A percentile compares a stretch with the other conserved stretches of the same genome.
phyloP scores from a whole-genome alignment of 805 yeast species.

The Schwanniomyces pseudopolymorphus region DNA sequence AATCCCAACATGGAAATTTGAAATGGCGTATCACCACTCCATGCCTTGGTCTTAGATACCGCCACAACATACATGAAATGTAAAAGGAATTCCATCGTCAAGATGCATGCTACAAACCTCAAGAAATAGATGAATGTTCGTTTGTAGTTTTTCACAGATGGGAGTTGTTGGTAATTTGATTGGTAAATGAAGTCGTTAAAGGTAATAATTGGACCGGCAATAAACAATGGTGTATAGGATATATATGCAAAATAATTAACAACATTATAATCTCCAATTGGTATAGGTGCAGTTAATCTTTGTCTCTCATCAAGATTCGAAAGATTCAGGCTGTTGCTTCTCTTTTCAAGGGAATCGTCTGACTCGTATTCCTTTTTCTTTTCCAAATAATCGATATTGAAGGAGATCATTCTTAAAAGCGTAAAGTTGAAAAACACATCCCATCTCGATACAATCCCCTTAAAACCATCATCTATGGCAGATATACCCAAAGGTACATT shows the following conservation, averaged over 20 bases:
- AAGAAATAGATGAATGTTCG: conserved; percentile 61
- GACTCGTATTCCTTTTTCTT: conserved; percentile 18
- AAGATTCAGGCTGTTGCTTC: conserved; percentile 9
- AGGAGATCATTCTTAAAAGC: conserved; percentile 78
- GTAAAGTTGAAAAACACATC: conserved; percentile 94
- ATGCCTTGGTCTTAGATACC: conserved; percentile 82
- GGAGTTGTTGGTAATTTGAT: conserved; percentile 49
- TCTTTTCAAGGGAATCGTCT: conserved; percentile 8
- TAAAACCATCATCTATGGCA: conserved; percentile 58
- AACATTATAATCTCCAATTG: conserved; percentile 58
- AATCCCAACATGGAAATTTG: conserved; percentile 93
- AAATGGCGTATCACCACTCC: conserved; percentile 87
- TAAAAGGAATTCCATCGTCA: conserved; percentile 85
- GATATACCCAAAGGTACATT: conserved; percentile 54
- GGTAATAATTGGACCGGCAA: conserved; percentile 93
- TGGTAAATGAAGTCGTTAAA: conserved; percentile 90
- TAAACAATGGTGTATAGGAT: conserved; percentile 82
- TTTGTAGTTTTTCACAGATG: conserved; percentile 53
- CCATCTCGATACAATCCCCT: conserved; percentile 88
- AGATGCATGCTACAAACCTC: conserved; percentile 68
- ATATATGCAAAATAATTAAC: conserved; percentile 72
- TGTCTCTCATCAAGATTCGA: conserved; percentile 53
- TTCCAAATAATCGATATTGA: conserved; percentile 70
- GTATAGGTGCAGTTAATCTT: conserved; percentile 64
- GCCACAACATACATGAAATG: conserved; percentile 94